phyloP scores from a whole-genome alignment of 176 grass and related monocot species.

The Carex cristatella region DNA sequence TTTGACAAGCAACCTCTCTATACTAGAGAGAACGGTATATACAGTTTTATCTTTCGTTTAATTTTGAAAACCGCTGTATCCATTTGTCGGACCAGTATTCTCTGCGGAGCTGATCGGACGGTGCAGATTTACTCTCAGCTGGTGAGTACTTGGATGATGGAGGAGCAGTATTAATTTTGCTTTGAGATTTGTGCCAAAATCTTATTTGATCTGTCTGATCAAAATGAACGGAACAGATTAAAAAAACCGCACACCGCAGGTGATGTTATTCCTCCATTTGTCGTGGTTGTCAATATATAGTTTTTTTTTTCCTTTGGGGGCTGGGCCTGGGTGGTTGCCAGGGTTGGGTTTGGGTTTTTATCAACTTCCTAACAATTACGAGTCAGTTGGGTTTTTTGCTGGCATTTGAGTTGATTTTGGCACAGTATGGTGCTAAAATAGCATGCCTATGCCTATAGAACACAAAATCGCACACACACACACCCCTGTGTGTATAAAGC shows the following conservation, averaged over 20 bases:
- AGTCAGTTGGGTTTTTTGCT: neutral
- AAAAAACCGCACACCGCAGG: no score
- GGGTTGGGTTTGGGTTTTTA: neutral
- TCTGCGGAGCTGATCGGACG: no score
- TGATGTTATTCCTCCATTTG: neutral
- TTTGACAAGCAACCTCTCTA: neutral
- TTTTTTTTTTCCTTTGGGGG: neutral
- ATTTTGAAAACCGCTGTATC: neutral
- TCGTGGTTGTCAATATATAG: neutral
- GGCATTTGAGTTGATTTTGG: neutral
- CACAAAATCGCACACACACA: neutral
- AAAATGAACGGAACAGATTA: no score
- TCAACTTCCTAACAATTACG: neutral
- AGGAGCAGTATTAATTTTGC: no score
- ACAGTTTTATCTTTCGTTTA: neutral
- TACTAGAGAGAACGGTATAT: neutral
- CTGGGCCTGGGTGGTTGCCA: no score
- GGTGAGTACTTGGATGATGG: no score
- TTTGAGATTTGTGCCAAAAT: no score
- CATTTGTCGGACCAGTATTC: no score
- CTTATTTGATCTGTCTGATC: no score
- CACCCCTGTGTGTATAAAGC: neutral
- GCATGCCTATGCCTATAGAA: neutral
- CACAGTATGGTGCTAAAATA: neutral
- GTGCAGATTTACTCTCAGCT: no score